These are phyloP conservation scores for Nitzschia sp. DNA, from an alignment of 108 stramenopile species.

Conservation along the genomic window DNA sequence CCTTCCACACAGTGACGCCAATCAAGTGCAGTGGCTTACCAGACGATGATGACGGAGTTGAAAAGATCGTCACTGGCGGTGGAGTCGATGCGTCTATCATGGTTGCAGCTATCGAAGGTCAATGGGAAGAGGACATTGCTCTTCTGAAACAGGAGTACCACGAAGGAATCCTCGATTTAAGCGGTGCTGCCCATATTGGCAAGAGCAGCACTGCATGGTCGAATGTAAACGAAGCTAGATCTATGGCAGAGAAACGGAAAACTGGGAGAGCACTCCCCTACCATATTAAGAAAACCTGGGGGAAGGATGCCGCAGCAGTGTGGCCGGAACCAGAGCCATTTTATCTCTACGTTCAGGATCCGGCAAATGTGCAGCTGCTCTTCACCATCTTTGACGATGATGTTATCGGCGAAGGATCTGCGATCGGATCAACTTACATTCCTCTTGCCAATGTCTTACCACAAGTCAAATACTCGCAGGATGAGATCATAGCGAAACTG, in stretches of 20 bases:
- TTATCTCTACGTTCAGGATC: slow-evolving; percentile 83
- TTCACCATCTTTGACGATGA: slow-evolving; percentile 81
- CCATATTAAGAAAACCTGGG: slow-evolving; percentile 70
- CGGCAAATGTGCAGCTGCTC: slow-evolving; percentile 57
- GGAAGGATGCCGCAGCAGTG: slow-evolving; percentile 64
- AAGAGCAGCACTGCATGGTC: slow-evolving; percentile 74
- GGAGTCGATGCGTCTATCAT: slow-evolving; percentile 70
- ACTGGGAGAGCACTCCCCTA: slow-evolving; percentile 59
- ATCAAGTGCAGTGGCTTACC: slow-evolving; percentile 60
- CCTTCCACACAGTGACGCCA: too few species aligned
- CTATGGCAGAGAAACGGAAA: slow-evolving; percentile 46
- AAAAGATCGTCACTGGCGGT: slow-evolving; percentile 60
- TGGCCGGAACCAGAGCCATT: slow-evolving; percentile 79
- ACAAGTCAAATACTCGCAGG: slow-evolving; percentile 20
- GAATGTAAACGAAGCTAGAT: slow-evolving; percentile 67
- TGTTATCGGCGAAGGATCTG: slow-evolving; percentile 57
- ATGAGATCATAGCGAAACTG: slow-evolving; percentile 44
- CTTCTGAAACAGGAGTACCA: slow-evolving; percentile 77
- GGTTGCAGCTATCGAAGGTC: slow-evolving; percentile 69
- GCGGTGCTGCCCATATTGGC: slow-evolving; percentile 81
- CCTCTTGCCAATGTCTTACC: slow-evolving; percentile 59
- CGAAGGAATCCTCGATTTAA: slow-evolving; percentile 71
- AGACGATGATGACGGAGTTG: slow-evolving; percentile 71
- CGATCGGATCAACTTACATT: slow-evolving; percentile 62
- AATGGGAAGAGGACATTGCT: slow-evolving; percentile 76